Evolutionary conservation across 495 filamentous ascomycete genomes (phyloP).

Genomic region (Penicillium atrosanguineum): DNA sequence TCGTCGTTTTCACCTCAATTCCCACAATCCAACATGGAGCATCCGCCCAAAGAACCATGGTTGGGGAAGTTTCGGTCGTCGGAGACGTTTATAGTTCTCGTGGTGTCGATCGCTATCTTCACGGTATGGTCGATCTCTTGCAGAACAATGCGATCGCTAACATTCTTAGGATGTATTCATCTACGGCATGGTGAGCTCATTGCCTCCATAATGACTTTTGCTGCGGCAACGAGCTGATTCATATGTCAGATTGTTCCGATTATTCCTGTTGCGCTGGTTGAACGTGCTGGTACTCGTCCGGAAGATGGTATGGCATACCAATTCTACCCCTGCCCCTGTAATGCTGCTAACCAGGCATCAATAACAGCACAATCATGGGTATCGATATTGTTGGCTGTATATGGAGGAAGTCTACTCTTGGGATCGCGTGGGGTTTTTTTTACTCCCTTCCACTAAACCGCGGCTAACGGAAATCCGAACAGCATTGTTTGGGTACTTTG

Average conservation of each 20-base stretch:
- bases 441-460: not conserved
- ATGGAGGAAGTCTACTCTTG: conserved; percentile 66
- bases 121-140: conserved; percentile 31
- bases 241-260: conserved; percentile 64
- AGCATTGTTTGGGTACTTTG: conserved; percentile 48
- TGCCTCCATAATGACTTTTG: not conserved
- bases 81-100: conserved; percentile 44
- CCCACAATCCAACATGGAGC: conserved; percentile 8
- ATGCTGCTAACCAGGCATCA: not conserved
- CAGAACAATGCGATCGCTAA: conserved; percentile 2
- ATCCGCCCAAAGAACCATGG: conserved; percentile 14
- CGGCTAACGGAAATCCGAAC: not conserved
- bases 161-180: conserved; percentile 63
- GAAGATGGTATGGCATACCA: conserved; percentile 57
- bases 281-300: conserved; percentile 53
- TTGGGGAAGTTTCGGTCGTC: conserved; percentile 30
- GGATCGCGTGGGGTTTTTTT: conserved; percentile 45
- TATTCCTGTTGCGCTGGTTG: conserved; percentile 67
- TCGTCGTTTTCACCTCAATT: not conserved
- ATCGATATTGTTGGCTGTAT: conserved; percentile 70
- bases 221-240: not conserved
- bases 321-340: too few relatives aligned
- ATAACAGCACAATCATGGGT: conserved; percentile 67
- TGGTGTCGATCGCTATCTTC: conserved; percentile 53
- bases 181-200: conserved; percentile 59